Percentiles rank a stretch among this genome's conserved stretches.
Evolutionary conservation across 176 grass and related monocot species (phyloP).

Genomic region (Oryza australiensis): DNA sequence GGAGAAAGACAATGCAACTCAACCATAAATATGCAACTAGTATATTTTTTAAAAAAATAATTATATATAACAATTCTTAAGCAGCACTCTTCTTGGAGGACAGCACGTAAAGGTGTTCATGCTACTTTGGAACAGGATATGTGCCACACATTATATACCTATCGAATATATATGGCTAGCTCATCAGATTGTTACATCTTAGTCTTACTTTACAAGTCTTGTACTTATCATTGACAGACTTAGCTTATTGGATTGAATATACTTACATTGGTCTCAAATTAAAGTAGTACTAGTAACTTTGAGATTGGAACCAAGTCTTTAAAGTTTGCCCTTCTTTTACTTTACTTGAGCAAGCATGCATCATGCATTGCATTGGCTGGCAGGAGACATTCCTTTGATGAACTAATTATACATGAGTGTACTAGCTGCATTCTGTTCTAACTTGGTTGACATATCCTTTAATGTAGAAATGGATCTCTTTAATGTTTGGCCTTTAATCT

Average conservation of each 20-base stretch:
- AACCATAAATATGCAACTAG: background rate
- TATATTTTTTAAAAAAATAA: too few species aligned
- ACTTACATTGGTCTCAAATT: background rate
- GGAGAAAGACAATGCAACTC: background rate
- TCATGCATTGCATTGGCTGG: background rate
- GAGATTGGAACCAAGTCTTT: background rate
- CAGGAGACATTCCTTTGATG: background rate
- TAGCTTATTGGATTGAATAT: background rate
- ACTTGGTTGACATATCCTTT: background rate
- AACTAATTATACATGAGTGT: background rate
- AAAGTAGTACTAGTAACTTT: background rate
- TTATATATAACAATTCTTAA: background rate
- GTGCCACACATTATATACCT: background rate
- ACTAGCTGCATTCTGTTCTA: background rate
- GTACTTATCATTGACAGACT: background rate
- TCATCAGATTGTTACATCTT: background rate
- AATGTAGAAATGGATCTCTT: background rate
- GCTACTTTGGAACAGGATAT: background rate
- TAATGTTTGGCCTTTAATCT: background rate
- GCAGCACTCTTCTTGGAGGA: background rate
- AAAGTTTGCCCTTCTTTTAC: background rate
- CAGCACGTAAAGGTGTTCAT: background rate
- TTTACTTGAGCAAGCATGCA: background rate
- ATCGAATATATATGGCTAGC: background rate
- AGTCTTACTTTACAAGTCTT: background rate